These are phyloP conservation scores for Zygosaccharomyces kombuchaensis DNA, from an alignment of 805 yeast species.

Conservation along the genomic window DNA sequence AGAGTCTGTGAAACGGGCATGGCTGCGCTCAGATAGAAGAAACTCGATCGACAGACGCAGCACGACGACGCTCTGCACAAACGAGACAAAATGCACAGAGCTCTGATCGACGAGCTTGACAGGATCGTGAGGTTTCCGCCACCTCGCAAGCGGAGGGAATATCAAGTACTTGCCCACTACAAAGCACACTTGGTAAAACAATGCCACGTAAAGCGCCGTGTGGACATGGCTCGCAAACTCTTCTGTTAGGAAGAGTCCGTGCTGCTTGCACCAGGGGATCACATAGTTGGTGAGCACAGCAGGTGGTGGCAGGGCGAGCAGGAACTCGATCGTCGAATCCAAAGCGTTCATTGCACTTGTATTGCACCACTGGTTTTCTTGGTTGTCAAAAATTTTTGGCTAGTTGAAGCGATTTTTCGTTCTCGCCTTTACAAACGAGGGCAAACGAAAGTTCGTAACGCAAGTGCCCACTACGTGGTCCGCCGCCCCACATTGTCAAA, in stretches of 20 bases:
- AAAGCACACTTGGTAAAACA: slow-evolving; percentile 31
- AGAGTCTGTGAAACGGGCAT: slow-evolving; percentile 18
- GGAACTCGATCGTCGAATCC: slow-evolving; percentile 9
- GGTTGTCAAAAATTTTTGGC: neutral
- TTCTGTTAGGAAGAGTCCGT: slow-evolving; percentile 19
- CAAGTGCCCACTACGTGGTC: too few species aligned
- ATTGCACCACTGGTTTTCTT: neutral
- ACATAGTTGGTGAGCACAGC: slow-evolving; percentile 12
- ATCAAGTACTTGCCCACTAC: slow-evolving; percentile 26
- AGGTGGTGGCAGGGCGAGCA: slow-evolving; percentile 23
- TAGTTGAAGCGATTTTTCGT: too few species aligned
- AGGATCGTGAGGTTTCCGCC: slow-evolving; percentile 13
- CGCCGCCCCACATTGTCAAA: too few species aligned
- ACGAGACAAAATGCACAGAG: slow-evolving; percentile 67
- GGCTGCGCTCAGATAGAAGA: slow-evolving; percentile 13
- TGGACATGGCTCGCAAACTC: slow-evolving; percentile 27
- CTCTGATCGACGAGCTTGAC: slow-evolving; percentile 27
- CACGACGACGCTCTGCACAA: slow-evolving; percentile 73
- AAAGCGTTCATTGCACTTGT: slow-evolving; percentile 1
- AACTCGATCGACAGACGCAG: slow-evolving; percentile 38
- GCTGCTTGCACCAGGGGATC: slow-evolving; percentile 15
- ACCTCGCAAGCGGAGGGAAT: slow-evolving; percentile 25
- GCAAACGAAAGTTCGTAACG: too few species aligned
- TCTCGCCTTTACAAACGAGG: too few species aligned
- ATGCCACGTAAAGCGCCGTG: slow-evolving; percentile 28